These are phyloP conservation scores for Cyclanthera cordifolia DNA, from an alignment of 306 rosid genomes.

Conservation along the genomic window DNA sequence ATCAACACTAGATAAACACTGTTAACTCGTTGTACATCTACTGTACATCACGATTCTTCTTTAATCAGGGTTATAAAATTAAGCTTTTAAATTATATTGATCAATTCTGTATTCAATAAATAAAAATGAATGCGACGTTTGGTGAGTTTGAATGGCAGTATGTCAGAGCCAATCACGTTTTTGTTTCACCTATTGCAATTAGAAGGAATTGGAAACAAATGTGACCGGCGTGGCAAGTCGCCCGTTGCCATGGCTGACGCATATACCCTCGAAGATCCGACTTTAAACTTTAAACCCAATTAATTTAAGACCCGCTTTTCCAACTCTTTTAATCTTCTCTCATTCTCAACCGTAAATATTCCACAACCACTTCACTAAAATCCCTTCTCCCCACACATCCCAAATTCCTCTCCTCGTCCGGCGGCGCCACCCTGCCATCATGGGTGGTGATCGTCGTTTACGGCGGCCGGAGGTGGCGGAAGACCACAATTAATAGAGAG, in stretches of 20 bases:
- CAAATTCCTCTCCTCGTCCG: neutral
- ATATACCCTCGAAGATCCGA: constrained; percentile 9
- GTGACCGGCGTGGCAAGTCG: neutral
- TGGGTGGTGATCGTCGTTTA: neutral
- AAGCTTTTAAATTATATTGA: too few relatives aligned
- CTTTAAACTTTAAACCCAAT: neutral
- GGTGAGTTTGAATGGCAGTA: too few relatives aligned
- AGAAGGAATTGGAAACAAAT: neutral
- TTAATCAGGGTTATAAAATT: too few relatives aligned
- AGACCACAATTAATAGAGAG: too few relatives aligned
- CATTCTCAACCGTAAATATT: neutral
- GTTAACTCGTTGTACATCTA: too few relatives aligned
- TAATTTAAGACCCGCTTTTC: neutral
- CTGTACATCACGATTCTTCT: too few relatives aligned
- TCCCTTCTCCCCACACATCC: neutral
- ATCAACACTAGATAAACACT: too few relatives aligned
- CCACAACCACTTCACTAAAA: neutral
- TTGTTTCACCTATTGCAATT: neutral
- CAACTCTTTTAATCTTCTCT: neutral
- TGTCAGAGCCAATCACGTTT: too few relatives aligned
- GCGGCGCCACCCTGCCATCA: neutral
- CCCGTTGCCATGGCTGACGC: neutral
- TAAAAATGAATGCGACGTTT: too few relatives aligned
- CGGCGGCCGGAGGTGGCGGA: constrained; percentile 6
- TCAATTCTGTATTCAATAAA: too few relatives aligned